Evolutionary conservation across 2,329 filamentous ascomycete species (phyloP).

Genomic region (Cercospora sesami): DNA sequence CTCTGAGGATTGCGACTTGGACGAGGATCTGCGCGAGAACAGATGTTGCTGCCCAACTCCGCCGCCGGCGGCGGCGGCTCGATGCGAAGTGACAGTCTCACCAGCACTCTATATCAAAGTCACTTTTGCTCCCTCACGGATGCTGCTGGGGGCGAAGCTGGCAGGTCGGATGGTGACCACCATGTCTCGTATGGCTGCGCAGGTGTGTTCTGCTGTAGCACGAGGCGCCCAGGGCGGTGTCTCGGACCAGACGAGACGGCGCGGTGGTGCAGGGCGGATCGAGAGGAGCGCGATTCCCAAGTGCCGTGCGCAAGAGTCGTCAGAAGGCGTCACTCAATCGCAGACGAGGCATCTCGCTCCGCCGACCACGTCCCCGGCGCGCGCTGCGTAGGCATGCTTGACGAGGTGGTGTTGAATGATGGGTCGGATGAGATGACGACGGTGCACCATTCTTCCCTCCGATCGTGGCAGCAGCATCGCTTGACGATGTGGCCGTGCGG

Average conservation of each 20-base stretch:
- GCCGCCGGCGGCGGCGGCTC: neutral
- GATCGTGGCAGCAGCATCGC: neutral
- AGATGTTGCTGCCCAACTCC: slow-evolving; percentile 3
- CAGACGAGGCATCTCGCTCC: neutral
- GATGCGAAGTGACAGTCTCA: neutral
- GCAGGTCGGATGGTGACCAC: no score
- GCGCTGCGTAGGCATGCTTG: no score
- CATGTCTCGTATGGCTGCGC: neutral
- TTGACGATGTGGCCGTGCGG: neutral
- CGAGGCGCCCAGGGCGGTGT: neutral
- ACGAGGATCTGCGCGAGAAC: slow-evolving; percentile 9
- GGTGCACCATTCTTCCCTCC: no score
- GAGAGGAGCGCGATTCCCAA: neutral
- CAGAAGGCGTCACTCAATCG: slow-evolving; percentile 13
- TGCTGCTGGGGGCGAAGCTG: neutral
- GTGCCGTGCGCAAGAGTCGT: slow-evolving; percentile 8
- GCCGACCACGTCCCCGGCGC: no score
- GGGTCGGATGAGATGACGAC: no score
- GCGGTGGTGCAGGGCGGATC: neutral
- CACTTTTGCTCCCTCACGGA: neutral
- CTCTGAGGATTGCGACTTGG: slow-evolving; percentile 1
- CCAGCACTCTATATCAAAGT: neutral
- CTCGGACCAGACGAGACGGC: neutral
- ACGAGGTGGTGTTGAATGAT: no score
- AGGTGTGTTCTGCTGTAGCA: neutral